These are phyloP conservation scores for Hypoxylon trugodes DNA, from an alignment of 495 filamentous ascomycete species.

Conservation along the genomic window DNA sequence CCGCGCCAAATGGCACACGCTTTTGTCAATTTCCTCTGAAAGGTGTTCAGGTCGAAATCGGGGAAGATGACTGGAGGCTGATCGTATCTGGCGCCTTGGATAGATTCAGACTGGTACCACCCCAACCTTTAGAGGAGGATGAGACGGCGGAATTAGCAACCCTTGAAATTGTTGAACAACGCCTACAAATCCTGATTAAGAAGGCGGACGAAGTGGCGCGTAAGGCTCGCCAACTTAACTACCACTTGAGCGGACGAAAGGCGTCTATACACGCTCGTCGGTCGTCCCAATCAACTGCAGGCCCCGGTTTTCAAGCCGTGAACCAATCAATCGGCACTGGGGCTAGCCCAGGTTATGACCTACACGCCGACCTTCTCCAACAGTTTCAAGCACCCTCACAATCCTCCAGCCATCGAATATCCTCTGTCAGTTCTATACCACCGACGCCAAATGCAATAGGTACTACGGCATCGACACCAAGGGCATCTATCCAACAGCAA, in stretches of 20 bases:
- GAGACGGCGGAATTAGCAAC: slow-evolving; percentile 86
- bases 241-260: slow-evolving; percentile 77
- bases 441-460: slow-evolving; percentile 43
- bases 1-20: slow-evolving; percentile 66
- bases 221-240: slow-evolving; percentile 82
- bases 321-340: slow-evolving; percentile 33
- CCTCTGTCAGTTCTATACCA: slow-evolving; percentile 40
- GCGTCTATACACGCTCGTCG: slow-evolving; percentile 64
- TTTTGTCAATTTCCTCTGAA: slow-evolving; percentile 85
- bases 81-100: slow-evolving; percentile 83
- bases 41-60: slow-evolving; percentile 82
- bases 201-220: slow-evolving; percentile 81
- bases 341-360: slow-evolving; percentile 45
- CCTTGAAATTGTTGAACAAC: slow-evolving; percentile 81
- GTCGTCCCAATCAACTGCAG: slow-evolving; percentile 37
- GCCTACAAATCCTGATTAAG: slow-evolving; percentile 75
- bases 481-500: slow-evolving; percentile 40
- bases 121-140: slow-evolving; percentile 77
- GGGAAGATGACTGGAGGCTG: slow-evolving; percentile 84
- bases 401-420: slow-evolving; percentile 36
- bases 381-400: slow-evolving; percentile 49
- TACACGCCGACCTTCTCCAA: slow-evolving; percentile 53
- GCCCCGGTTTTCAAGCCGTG: slow-evolving; percentile 38
- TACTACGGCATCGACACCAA: slow-evolving; percentile 41
- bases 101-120: slow-evolving; percentile 80